These are phyloP conservation scores for Apiospora pterosperma DNA, from an alignment of 2,329 filamentous ascomycete genomes.

Conservation along the genomic window DNA sequence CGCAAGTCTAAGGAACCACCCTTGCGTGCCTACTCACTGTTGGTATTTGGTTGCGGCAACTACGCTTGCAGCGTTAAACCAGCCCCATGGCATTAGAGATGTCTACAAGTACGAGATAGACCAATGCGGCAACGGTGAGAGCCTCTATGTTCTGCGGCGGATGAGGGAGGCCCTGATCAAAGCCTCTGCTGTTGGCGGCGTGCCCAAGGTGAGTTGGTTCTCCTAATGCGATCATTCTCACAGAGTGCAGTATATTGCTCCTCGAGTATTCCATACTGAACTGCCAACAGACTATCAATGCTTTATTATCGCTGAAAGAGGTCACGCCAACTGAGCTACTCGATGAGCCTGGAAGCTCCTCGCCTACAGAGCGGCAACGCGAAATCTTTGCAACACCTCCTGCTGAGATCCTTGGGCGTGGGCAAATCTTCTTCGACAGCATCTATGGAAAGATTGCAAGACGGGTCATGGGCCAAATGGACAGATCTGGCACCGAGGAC, in stretches of 20 bases:
- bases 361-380: conserved; percentile 33
- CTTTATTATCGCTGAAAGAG: conserved; percentile 40
- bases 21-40: conserved; percentile 38
- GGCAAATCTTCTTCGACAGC: conserved; percentile 42
- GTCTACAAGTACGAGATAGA: conserved; percentile 41
- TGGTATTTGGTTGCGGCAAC: conserved; percentile 49
- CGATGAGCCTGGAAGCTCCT: conserved; percentile 31
- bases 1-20: conserved; percentile 34
- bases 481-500: conserved; percentile 46
- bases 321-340: conserved; percentile 38
- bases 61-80: conserved; percentile 43
- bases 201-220: conserved; percentile 41
- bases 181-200: conserved; percentile 41
- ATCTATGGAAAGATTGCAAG: conserved; percentile 48
- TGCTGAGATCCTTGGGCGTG: conserved; percentile 36
- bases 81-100: conserved; percentile 43
- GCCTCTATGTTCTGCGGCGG: conserved; percentile 40
- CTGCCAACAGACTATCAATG: conserved; percentile 40
- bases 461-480: conserved; percentile 45
- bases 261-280: not conserved
- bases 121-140: conserved; percentile 28
- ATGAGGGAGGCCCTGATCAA: conserved; percentile 49
- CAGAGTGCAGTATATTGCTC: not conserved
- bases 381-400: conserved; percentile 36
- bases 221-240: not conserved